These are phyloP conservation scores for Clitopilus hobsonii DNA, from an alignment of 768 basidiomycete species.

Conservation along the genomic window DNA sequence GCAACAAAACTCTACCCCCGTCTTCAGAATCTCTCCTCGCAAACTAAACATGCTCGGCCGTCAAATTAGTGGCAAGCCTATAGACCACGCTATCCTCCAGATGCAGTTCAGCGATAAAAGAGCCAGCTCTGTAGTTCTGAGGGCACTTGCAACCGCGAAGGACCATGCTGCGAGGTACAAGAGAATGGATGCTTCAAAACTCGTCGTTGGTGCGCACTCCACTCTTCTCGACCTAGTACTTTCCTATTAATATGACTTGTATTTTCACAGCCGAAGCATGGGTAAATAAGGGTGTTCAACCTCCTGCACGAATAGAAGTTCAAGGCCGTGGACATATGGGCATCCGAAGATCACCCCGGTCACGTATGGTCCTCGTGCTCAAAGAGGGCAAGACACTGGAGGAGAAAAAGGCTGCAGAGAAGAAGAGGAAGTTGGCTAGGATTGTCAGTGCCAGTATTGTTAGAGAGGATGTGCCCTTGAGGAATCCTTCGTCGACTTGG, in stretches of 20 bases:
- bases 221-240: neutral
- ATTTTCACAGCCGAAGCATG: slow-evolving; percentile 74
- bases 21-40: slow-evolving; percentile 90
- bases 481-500: slow-evolving; percentile 71
- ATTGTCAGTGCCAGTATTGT: slow-evolving; percentile 78
- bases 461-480: slow-evolving; percentile 75
- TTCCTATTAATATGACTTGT: neutral
- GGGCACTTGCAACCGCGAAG: slow-evolving; percentile 82
- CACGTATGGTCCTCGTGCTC: slow-evolving; percentile 71
- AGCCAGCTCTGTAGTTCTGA: slow-evolving; percentile 80
- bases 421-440: slow-evolving; percentile 62
- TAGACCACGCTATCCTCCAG: slow-evolving; percentile 93
- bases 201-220: slow-evolving; percentile 72
- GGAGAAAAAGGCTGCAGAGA: slow-evolving; percentile 59
- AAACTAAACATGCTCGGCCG: slow-evolving; percentile 87
- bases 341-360: slow-evolving; percentile 68
- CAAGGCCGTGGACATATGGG: slow-evolving; percentile 82
- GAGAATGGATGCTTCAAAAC: slow-evolving; percentile 60
- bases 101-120: slow-evolving; percentile 97
- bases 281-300: slow-evolving; percentile 80
- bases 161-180: slow-evolving; percentile 81
- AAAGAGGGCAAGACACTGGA: slow-evolving; percentile 77
- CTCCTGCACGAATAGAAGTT: slow-evolving; percentile 66
- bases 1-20: slow-evolving; percentile 92
- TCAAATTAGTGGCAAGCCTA: slow-evolving; percentile 86